These are phyloP conservation scores for Lactarius pseudohatsudake DNA, from an alignment of 768 basidiomycete genomes.

Conservation along the genomic window DNA sequence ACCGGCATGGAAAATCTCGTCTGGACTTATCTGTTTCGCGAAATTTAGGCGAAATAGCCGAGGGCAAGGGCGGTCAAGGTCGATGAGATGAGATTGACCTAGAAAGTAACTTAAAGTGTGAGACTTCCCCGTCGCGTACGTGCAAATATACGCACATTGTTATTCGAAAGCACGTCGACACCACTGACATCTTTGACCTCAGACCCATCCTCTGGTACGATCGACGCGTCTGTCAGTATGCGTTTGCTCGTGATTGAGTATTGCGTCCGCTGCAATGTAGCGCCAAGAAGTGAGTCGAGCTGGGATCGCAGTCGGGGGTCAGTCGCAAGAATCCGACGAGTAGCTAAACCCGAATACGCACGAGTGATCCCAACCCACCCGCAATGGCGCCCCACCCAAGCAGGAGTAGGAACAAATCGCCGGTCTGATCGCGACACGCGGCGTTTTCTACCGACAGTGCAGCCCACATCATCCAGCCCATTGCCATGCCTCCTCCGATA, in stretches of 20 bases:
- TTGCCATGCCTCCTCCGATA: slow-evolving; percentile 64
- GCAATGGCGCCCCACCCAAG: slow-evolving; percentile 60
- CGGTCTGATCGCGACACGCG: slow-evolving; percentile 47
- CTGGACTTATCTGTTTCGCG: not conserved
- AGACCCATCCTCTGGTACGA: slow-evolving; percentile 33
- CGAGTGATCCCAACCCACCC: slow-evolving; percentile 80
- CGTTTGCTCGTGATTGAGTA: slow-evolving; percentile 62
- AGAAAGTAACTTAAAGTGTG: not conserved
- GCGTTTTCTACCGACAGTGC: slow-evolving; percentile 62
- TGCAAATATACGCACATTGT: slow-evolving; percentile 54
- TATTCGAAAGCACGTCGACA: slow-evolving; percentile 73
- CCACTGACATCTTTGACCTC: slow-evolving; percentile 64
- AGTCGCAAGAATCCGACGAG: not conserved
- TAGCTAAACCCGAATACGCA: slow-evolving; percentile 38
- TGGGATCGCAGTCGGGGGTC: slow-evolving; percentile 32
- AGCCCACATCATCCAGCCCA: slow-evolving; percentile 62
- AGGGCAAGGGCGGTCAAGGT: slow-evolving; percentile 27
- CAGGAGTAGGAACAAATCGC: slow-evolving; percentile 42
- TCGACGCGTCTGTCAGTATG: slow-evolving; percentile 59
- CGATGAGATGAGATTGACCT: slow-evolving; percentile 31
- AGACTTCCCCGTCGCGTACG: too few species aligned
- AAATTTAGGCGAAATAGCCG: slow-evolving; percentile 24
- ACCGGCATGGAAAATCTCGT: not conserved
- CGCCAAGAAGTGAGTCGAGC: slow-evolving; percentile 87
- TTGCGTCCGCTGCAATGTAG: slow-evolving; percentile 78